Conservation (phyloP, 805 yeast genomes). For the Schwanniomyces pseudopolymorphus region DNA sequence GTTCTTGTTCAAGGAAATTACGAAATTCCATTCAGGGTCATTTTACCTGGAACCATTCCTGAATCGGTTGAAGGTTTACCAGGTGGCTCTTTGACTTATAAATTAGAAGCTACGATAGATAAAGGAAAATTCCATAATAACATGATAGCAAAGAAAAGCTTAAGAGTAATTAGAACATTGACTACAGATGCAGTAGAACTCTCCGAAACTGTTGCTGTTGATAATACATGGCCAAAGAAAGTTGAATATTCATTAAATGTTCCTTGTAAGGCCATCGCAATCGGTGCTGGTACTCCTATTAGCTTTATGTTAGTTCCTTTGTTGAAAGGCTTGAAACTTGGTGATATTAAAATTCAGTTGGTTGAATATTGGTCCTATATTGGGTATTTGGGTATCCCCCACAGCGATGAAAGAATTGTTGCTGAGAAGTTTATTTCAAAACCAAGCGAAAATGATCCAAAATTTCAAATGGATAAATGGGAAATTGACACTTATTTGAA, state of each 20-base stretch:
- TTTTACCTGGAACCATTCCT: conserved; percentile 79
- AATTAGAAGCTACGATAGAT: conserved; percentile 77
- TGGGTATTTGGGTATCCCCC: conserved; percentile 56
- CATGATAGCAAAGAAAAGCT: conserved; percentile 63
- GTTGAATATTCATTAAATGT: conserved; percentile 85
- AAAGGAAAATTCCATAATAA: conserved; percentile 74
- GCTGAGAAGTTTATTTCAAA: conserved; percentile 45
- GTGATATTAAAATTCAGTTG: conserved; percentile 66
- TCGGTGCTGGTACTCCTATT: conserved; percentile 77
- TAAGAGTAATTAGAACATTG: conserved; percentile 82
- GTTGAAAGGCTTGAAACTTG: conserved; percentile 74
- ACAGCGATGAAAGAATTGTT: conserved; percentile 62
- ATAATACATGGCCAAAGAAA: conserved; percentile 93
- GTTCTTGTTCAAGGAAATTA: conserved; percentile 72
- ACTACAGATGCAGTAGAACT: conserved; percentile 85
- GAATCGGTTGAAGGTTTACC: conserved; percentile 92
- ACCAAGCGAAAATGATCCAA: conserved; percentile 43
- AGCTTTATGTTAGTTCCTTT: conserved; percentile 75
- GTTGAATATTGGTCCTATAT: conserved; percentile 67
- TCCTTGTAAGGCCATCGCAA: conserved; percentile 86
- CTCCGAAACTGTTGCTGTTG: conserved; percentile 89
- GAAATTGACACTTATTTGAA: conserved; percentile 59
- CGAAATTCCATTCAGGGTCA: conserved; percentile 83
- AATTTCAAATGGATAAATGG: conserved; percentile 62
- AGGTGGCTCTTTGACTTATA: conserved; percentile 71